Evolutionary conservation across 2,329 filamentous ascomycete species (phyloP).

Genomic region (Xylaria sp.): DNA sequence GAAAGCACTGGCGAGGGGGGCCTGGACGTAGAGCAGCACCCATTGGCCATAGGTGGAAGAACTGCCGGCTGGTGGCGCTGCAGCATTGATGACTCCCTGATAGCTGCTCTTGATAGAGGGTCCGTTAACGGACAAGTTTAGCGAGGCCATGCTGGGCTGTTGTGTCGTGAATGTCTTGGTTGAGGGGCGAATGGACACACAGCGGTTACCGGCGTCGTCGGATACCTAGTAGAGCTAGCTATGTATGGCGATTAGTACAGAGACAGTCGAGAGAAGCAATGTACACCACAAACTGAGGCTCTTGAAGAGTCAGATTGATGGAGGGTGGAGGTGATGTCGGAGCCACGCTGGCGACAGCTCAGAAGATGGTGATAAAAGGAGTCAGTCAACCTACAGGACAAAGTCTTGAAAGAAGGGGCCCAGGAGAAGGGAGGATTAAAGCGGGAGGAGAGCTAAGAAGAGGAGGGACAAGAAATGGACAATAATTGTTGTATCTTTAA

Average conservation of each 20-base stretch:
- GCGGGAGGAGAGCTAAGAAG: background rate
- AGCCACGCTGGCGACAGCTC: constrained; percentile 19
- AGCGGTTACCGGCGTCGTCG: constrained; percentile 4
- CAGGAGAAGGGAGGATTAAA: background rate
- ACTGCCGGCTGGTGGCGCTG: constrained; percentile 43
- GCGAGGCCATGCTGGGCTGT: constrained; percentile 59
- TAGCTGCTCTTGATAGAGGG: constrained; percentile 82
- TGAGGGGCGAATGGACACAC: background rate
- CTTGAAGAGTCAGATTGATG: constrained; percentile 14
- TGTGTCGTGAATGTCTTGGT: constrained; percentile 19
- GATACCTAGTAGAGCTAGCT: constrained; percentile 3
- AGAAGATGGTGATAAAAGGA: background rate
- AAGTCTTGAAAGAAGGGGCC: background rate
- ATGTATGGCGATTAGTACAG: constrained; percentile 7
- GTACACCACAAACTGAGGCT: background rate
- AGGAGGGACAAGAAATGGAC: background rate
- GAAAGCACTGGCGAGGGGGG: constrained; percentile 88
- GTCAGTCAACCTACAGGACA: constrained; percentile 1
- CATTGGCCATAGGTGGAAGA: constrained; percentile 86
- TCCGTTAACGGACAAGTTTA: constrained; percentile 74
- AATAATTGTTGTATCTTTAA: background rate
- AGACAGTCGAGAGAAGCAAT: background rate
- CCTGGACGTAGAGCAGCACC: constrained; percentile 90
- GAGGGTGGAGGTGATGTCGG: constrained; percentile 31
- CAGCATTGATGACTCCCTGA: constrained; percentile 51